These are phyloP conservation scores for Cercospora sp. DNA, from an alignment of 2,329 filamentous ascomycete species.

Conservation along the genomic window DNA sequence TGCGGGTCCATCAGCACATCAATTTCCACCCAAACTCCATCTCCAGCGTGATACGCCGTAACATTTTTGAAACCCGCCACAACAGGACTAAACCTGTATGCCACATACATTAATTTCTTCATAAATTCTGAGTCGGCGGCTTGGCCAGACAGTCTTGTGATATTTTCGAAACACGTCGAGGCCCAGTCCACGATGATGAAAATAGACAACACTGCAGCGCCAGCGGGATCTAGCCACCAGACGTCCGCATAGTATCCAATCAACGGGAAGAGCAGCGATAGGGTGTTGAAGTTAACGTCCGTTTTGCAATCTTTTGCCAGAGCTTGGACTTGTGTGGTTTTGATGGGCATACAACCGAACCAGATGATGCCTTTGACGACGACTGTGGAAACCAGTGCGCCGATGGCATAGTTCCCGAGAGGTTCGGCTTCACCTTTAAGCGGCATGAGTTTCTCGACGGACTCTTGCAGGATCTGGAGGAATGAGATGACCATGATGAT, in stretches of 20 bases:
- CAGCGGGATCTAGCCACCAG: constrained; percentile 68
- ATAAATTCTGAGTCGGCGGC: constrained; percentile 54
- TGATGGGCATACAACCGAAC: constrained; percentile 59
- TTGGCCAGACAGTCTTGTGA: constrained; percentile 60
- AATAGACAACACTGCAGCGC: constrained; percentile 62
- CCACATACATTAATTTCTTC: constrained; percentile 61
- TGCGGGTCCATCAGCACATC: constrained; percentile 60
- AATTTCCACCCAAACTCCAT: constrained; percentile 64
- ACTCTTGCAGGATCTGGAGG: constrained; percentile 61
- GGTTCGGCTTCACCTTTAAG: constrained; percentile 50
- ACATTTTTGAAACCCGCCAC: constrained; percentile 42
- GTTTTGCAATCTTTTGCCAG: constrained; percentile 65
- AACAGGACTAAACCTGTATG: constrained; percentile 47
- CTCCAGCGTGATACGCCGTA: constrained; percentile 61
- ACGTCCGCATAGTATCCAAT: constrained; percentile 59
- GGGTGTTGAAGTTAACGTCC: constrained; percentile 64
- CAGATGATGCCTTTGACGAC: constrained; percentile 62
- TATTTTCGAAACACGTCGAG: constrained; percentile 58
- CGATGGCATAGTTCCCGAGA: constrained; percentile 56
- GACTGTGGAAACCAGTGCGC: constrained; percentile 59
- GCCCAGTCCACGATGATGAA: constrained; percentile 71
- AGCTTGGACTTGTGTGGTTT: constrained; percentile 65
- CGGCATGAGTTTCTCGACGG: constrained; percentile 58
- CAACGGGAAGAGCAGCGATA: constrained; percentile 62
- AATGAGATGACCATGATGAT: constrained; percentile 66